A percentile compares a stretch with the other conserved stretches of the same genome.
Evolutionary conservation across 1,139 yeast genomes (phyloP).

Genomic region (Diutina pseudorugosa): DNA sequence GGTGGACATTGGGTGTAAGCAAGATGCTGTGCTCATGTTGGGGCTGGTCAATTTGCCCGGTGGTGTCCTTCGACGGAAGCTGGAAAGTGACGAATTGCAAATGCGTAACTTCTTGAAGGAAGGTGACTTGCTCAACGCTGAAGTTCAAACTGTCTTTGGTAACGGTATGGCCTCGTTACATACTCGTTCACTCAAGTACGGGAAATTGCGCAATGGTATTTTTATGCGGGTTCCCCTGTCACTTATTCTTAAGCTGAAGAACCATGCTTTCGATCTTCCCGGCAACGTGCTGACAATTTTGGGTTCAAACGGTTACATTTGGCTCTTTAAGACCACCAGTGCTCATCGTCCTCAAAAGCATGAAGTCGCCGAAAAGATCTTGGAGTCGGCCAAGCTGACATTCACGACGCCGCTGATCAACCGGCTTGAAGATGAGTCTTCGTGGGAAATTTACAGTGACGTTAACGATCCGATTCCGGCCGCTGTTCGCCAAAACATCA

Average conservation of each 20-base stretch:
- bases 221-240: conserved; percentile 75
- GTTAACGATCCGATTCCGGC: conserved; percentile 61
- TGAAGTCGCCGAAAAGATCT: background rate
- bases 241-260: conserved; percentile 69
- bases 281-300: conserved; percentile 83
- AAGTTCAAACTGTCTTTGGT: conserved; percentile 78
- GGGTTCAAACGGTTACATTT: conserved; percentile 90
- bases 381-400: background rate
- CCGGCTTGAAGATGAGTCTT: conserved; percentile 83
- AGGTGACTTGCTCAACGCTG: conserved; percentile 94
- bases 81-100: conserved; percentile 90
- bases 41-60: conserved; percentile 98
- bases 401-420: conserved; percentile 48
- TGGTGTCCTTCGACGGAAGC: conserved; percentile 85
- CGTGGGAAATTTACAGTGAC: conserved; percentile 93
- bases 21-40: conserved; percentile 82
- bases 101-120: conserved; percentile 92
- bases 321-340: conserved; percentile 69
- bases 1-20: conserved; percentile 90
- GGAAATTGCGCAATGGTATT: conserved; percentile 85
- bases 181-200: conserved; percentile 89
- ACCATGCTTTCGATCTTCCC: conserved; percentile 77
- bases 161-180: conserved; percentile 94
- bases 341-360: conserved; percentile 8
- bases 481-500: conserved; percentile 57